Conservation (phyloP, 2,329 filamentous ascomycete genomes). For the Fusarium sterilihyphosum region DNA sequence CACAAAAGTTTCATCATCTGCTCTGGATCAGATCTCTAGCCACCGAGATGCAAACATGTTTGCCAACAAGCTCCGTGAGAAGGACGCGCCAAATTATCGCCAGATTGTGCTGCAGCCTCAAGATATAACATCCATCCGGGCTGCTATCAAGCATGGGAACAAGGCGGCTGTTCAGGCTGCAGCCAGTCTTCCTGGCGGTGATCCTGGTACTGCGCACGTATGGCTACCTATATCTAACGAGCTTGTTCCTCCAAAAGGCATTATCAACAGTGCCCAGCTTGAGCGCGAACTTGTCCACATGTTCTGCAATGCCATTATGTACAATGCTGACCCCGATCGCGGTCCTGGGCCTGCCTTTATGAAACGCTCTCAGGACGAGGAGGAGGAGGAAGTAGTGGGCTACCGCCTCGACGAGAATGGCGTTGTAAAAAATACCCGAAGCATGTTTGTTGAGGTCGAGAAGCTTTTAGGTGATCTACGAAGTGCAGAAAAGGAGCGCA, state of each 20-base stretch:
- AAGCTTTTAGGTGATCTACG: conserved; percentile 80
- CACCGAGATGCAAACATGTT: conserved; percentile 85
- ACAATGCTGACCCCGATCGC: conserved; percentile 84
- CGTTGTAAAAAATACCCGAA: conserved; percentile 85
- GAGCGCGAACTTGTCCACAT: conserved; percentile 95
- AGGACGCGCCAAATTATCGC: conserved; percentile 79
- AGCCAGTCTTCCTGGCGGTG: conserved; percentile 68
- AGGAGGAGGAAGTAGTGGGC: conserved; percentile 60
- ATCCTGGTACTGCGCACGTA: conserved; percentile 65
- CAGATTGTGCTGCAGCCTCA: conserved; percentile 79
- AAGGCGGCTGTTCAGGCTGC: conserved; percentile 70
- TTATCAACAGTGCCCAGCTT: conserved; percentile 92
- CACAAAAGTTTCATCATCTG: conserved; percentile 75
- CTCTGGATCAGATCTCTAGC: conserved; percentile 79
- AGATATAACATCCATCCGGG: conserved; percentile 80
- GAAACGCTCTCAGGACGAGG: conserved; percentile 54
- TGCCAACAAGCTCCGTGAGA: conserved; percentile 77
- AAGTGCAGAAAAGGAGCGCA: conserved; percentile 71
- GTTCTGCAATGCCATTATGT: conserved; percentile 99
- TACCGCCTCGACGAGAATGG: conserved; percentile 83
- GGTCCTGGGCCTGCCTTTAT: conserved; percentile 73
- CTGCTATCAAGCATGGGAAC: conserved; percentile 78
- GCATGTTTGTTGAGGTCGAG: conserved; percentile 91
- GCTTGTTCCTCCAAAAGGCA: conserved; percentile 84
- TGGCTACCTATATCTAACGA: conserved; percentile 78